Evolutionary conservation across 73 alveolate species (phyloP).

Genomic region (Symbiodinium pilosum): DNA sequence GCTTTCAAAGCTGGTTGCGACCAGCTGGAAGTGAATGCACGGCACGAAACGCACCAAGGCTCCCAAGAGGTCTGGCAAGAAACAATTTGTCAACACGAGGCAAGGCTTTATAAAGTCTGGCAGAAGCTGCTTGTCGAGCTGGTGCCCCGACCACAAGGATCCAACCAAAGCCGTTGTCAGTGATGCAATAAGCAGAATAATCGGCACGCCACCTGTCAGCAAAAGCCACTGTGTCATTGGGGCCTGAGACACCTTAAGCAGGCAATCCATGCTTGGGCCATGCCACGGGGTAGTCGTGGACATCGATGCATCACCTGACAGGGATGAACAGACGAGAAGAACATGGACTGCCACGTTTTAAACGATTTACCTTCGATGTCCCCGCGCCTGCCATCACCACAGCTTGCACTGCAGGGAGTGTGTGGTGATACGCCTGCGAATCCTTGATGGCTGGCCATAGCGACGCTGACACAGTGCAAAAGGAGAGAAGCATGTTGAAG

Average conservation of each 20-base stretch:
- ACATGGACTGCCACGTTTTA: no score
- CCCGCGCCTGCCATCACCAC: background rate
- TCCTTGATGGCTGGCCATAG: background rate
- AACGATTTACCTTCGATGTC: no score
- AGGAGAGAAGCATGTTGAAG: background rate
- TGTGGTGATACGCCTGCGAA: background rate
- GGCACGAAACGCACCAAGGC: conserved; percentile 48
- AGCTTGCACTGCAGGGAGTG: background rate
- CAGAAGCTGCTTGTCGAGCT: background rate
- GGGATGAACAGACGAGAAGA: no score
- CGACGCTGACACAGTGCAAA: background rate
- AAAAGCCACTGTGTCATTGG: background rate
- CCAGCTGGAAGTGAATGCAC: conserved; percentile 9
- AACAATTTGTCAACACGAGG: conserved; percentile 8
- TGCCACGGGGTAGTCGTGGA: background rate
- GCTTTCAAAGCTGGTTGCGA: background rate
- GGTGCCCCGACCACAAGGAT: background rate
- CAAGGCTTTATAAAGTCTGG: background rate
- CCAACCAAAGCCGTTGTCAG: background rate
- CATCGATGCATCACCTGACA: background rate
- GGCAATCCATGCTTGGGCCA: background rate
- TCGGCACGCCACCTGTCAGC: background rate
- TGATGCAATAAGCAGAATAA: background rate
- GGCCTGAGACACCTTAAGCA: background rate
- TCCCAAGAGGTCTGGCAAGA: conserved; percentile 37